Percentiles rank a stretch among this genome's conserved stretches.
Evolutionary conservation across 192 early-diverging fungal genomes (phyloP).

Genomic region (Coemansia sp.): DNA sequence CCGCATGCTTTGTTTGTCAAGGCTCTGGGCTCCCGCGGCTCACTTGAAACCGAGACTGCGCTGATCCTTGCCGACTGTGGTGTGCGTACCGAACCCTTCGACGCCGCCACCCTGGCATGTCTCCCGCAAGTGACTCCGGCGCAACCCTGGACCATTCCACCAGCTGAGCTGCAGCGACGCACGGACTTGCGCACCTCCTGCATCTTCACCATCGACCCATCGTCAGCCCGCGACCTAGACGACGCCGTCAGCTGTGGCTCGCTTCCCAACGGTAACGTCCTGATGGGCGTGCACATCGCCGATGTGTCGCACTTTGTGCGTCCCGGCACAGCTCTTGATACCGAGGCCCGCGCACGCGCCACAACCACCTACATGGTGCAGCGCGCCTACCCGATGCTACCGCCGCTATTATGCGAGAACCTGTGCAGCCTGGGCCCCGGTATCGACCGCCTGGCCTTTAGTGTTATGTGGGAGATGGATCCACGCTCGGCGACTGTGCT

Average conservation of each 20-base stretch:
- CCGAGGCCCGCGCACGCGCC: conserved; percentile 76
- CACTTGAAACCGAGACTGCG: conserved; percentile 74
- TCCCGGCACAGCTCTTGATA: conserved; percentile 74
- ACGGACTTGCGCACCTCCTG: conserved; percentile 68
- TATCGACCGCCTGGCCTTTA: conserved; percentile 90
- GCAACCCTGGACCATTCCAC: conserved; percentile 83
- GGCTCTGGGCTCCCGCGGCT: conserved; percentile 71
- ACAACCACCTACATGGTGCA: conserved; percentile 96
- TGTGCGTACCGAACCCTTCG: conserved; percentile 67
- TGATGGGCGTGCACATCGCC: conserved; percentile 82
- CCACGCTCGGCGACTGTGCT: conserved; percentile 59
- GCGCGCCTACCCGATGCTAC: conserved; percentile 92
- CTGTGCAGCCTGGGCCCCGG: conserved; percentile 83
- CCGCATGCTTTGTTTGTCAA: conserved; percentile 19
- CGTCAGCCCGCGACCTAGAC: conserved; percentile 48
- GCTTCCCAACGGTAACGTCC: conserved; percentile 40
- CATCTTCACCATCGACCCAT: conserved; percentile 88
- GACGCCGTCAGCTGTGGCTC: conserved; percentile 45
- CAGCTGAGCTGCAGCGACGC: conserved; percentile 61
- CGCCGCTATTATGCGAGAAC: conserved; percentile 74
- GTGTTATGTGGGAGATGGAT: conserved; percentile 58
- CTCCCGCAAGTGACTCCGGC: conserved; percentile 63
- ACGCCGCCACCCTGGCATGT: conserved; percentile 69
- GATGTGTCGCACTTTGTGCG: conserved; percentile 95
- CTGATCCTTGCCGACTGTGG: conserved; percentile 81